A percentile compares a stretch with the other conserved stretches of the same genome.
These are phyloP conservation scores for Parascedosporium putredinis DNA, from an alignment of 2,329 filamentous ascomycete genomes.

Conservation along the genomic window DNA sequence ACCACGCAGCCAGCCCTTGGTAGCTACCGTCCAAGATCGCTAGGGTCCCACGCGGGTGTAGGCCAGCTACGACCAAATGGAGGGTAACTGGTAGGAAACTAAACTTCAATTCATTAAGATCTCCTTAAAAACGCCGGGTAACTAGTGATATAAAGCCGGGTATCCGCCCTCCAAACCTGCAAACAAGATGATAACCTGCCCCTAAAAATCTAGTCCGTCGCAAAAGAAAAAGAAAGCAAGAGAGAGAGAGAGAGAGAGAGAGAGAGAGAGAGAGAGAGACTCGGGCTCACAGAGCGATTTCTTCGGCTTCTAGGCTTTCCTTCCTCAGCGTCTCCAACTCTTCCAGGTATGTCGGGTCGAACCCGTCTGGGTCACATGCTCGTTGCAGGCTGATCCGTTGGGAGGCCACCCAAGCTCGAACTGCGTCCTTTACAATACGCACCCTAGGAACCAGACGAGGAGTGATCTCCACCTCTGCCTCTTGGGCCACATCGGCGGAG, in stretches of 20 bases:
- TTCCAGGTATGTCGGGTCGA: constrained; percentile 56
- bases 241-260: background rate
- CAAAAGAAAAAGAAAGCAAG: background rate
- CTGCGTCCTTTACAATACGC: constrained; percentile 39
- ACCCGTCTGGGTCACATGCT: constrained; percentile 65
- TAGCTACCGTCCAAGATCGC: no score
- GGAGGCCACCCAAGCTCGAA: constrained; percentile 56
- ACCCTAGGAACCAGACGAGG: constrained; percentile 31
- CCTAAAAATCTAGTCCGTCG: background rate
- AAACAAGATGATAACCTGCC: background rate
- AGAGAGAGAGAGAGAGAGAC: background rate
- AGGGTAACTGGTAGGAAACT: no score
- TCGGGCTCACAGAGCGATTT: background rate
- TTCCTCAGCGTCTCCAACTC: constrained; percentile 22
- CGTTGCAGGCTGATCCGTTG: constrained; percentile 53
- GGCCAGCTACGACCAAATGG: no score
- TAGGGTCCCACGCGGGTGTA: no score
- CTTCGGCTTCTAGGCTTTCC: background rate
- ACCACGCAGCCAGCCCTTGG: no score
- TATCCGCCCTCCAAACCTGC: background rate
- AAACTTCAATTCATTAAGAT: no score
- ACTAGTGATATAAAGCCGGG: background rate
- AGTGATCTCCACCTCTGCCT: background rate
- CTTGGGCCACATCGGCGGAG: background rate
- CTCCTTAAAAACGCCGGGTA: background rate